These are phyloP conservation scores for Talaromyces borbonicus DNA, from an alignment of 495 filamentous ascomycete genomes.

Conservation along the genomic window DNA sequence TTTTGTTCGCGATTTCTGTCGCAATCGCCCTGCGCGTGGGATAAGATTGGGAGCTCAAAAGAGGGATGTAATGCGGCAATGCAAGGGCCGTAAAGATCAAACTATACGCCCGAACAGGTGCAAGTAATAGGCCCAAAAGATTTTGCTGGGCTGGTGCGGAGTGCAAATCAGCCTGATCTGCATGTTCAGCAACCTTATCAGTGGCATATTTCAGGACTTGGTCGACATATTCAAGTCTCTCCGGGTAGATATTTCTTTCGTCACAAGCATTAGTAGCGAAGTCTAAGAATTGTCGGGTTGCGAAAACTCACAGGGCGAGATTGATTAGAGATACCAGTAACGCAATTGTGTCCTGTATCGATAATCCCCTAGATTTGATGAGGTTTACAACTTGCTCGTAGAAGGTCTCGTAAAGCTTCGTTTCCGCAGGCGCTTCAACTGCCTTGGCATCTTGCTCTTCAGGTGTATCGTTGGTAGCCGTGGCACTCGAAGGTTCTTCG, in stretches of 20 bases:
- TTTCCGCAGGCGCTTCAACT: constrained; percentile 40
- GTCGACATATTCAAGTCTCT: constrained; percentile 88
- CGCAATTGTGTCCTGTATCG: constrained; percentile 91
- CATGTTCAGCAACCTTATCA: constrained; percentile 77
- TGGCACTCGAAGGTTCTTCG: constrained; percentile 25
- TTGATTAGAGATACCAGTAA: constrained; percentile 86
- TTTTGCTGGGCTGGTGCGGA: constrained; percentile 79
- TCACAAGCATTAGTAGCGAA: no score
- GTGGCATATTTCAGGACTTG: constrained; percentile 85
- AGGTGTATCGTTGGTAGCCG: constrained; percentile 13
- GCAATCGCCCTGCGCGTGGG: constrained; percentile 84
- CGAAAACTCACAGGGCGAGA: constrained; percentile 63
- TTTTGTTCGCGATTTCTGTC: constrained; percentile 67
- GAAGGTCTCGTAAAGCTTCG: constrained; percentile 94
- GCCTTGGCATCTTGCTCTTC: constrained; percentile 15
- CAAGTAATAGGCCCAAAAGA: constrained; percentile 76
- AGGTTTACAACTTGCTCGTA: constrained; percentile 92
- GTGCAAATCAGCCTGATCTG: constrained; percentile 89
- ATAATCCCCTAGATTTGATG: constrained; percentile 78
- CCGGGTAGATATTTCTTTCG: constrained; percentile 78
- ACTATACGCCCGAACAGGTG: constrained; percentile 78
- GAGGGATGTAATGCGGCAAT: constrained; percentile 80
- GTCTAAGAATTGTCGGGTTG: no score
- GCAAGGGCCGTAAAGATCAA: constrained; percentile 91
- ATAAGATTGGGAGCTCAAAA: constrained; percentile 88